A percentile compares a stretch with the other conserved stretches of the same genome.
phyloP scores from a whole-genome alignment of 2,329 filamentous ascomycete species.

The Nigrospora oryzae region DNA sequence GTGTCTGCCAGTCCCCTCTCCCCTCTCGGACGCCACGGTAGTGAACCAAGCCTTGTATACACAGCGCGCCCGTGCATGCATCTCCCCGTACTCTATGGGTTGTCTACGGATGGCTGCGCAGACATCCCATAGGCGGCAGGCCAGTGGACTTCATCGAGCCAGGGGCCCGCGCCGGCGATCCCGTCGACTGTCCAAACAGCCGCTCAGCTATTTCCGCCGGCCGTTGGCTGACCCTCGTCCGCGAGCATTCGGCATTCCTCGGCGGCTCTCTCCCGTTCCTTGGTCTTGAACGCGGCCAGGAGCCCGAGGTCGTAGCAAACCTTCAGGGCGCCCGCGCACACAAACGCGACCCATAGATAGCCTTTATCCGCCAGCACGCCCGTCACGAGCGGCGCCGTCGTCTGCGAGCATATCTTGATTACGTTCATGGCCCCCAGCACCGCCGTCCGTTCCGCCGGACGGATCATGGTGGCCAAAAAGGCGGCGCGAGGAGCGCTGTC shows the following conservation, averaged over 20 bases:
- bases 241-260: neutral
- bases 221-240: too few species aligned
- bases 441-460: slow-evolving; percentile 58
- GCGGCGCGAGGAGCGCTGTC: slow-evolving; percentile 62
- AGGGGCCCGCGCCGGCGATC: too few species aligned
- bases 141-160: too few species aligned
- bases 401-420: slow-evolving; percentile 56
- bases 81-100: too few species aligned
- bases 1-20: too few species aligned
- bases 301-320: slow-evolving; percentile 51
- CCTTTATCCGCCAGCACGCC: slow-evolving; percentile 49
- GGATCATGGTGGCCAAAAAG: slow-evolving; percentile 58
- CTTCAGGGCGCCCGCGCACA: slow-evolving; percentile 55
- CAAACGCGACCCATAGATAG: slow-evolving; percentile 54
- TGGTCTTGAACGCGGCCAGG: slow-evolving; percentile 29
- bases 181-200: too few species aligned
- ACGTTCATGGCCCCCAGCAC: slow-evolving; percentile 65
- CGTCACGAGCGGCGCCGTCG: slow-evolving; percentile 53
- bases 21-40: too few species aligned
- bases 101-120: too few species aligned
- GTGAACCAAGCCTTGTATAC: too few species aligned
- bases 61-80: too few species aligned
- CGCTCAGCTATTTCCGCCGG: too few species aligned
- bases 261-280: slow-evolving; percentile 7
- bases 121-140: too few species aligned